These are phyloP conservation scores for Microcos paniculata DNA, from an alignment of 345 rosid genomes.

Conservation along the genomic window DNA sequence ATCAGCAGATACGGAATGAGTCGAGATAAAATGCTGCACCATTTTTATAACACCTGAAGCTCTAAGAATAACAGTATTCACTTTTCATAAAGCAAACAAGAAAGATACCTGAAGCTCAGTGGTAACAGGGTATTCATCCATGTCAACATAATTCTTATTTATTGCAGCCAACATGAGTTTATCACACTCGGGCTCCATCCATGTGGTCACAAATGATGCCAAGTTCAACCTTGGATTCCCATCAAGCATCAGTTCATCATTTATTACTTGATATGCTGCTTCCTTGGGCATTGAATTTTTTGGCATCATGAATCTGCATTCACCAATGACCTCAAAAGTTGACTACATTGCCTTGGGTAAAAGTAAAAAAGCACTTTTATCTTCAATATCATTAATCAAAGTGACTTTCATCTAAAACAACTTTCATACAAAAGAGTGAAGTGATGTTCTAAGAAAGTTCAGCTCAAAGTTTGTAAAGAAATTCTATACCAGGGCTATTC, in stretches of 20 bases:
- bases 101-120: constrained; percentile 68
- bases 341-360: background rate
- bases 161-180: constrained; percentile 64
- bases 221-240: constrained; percentile 78
- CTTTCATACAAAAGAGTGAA: no score
- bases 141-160: constrained; percentile 78
- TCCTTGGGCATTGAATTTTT: constrained; percentile 65
- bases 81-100: background rate
- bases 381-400: background rate
- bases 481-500: no score
- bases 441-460: no score
- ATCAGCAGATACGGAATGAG: background rate
- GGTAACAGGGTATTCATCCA: constrained; percentile 85
- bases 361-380: background rate
- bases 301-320: constrained; percentile 62
- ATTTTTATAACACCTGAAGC: background rate
- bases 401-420: background rate
- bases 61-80: background rate
- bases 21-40: background rate
- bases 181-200: constrained; percentile 92
- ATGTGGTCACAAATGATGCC: constrained; percentile 80
- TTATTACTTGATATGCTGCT: constrained; percentile 75
- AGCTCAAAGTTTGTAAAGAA: no score
- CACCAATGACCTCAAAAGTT: background rate
- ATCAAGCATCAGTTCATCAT: constrained; percentile 77